A percentile compares a stretch with the other conserved stretches of the same genome.
phyloP scores from a whole-genome alignment of 495 filamentous ascomycete genomes.

The Penicillium ucsense region DNA sequence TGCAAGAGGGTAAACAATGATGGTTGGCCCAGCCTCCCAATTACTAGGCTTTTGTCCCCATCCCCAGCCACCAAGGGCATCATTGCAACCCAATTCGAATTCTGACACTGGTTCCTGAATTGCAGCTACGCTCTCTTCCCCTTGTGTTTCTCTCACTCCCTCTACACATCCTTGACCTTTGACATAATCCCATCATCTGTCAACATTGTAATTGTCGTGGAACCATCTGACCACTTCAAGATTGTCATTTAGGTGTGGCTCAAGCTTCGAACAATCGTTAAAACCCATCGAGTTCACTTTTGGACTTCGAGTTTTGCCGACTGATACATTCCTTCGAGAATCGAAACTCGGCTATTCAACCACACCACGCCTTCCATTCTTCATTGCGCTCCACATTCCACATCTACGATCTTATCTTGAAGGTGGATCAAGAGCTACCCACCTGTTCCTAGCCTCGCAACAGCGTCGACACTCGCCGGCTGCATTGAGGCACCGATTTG shows the following conservation, averaged over 20 bases:
- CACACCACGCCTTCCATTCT: conserved; percentile 7
- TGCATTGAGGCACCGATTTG: conserved; percentile 1
- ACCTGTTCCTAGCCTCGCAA: neutral
- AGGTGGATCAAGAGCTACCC: neutral
- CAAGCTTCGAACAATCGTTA: conserved; percentile 5
- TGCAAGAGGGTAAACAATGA: conserved; percentile 35
- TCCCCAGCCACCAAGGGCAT: conserved; percentile 27
- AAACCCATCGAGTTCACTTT: conserved; percentile 2
- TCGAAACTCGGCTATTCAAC: neutral
- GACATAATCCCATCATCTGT: conserved; percentile 9
- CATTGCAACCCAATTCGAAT: conserved; percentile 14
- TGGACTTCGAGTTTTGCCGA: neutral
- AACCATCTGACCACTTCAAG: conserved; percentile 17
- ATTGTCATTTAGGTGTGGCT: conserved; percentile 16
- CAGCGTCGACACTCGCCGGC: neutral
- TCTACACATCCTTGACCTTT: conserved; percentile 22
- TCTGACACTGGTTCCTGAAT: conserved; percentile 19
- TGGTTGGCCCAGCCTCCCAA: conserved; percentile 39
- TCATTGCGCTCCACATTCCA: conserved; percentile 26
- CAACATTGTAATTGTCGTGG: conserved; percentile 6
- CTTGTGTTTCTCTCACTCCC: conserved; percentile 18
- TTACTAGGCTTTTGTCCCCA: conserved; percentile 22
- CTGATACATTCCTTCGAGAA: neutral
- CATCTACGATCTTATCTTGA: conserved; percentile 10
- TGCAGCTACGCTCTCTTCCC: conserved; percentile 27